phyloP scores from a whole-genome alignment of 148 eudicot species.

The Heliamphora exappendiculata region DNA sequence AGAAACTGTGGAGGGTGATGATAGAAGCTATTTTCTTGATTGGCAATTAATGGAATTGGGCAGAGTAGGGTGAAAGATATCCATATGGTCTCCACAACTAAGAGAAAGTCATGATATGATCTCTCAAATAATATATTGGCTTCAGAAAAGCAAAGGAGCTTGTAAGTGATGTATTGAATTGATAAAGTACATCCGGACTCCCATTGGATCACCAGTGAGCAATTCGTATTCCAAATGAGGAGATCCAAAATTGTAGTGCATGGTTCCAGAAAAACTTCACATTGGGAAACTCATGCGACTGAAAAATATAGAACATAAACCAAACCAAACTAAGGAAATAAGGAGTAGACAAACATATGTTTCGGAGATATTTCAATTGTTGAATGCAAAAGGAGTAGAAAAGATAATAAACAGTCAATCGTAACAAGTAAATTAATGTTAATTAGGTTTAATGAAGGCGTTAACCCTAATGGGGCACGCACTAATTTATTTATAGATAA shows the following conservation, averaged over 20 bases:
- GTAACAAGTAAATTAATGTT: too few relatives aligned
- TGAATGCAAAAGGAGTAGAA: conserved; percentile 2
- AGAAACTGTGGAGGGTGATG: background rate
- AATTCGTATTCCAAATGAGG: background rate
- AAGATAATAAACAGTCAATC: background rate
- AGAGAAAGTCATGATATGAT: background rate
- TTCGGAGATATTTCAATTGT: background rate
- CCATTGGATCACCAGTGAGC: background rate
- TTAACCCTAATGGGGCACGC: too few relatives aligned
- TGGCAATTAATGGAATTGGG: too few relatives aligned
- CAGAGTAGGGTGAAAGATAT: background rate
- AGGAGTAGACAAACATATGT: background rate
- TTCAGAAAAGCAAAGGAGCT: background rate
- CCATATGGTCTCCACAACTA: background rate
- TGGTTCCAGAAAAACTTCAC: background rate
- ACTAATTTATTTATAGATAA: too few relatives aligned
- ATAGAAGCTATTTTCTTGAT: too few relatives aligned
- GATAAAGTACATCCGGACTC: background rate
- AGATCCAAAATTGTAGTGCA: background rate
- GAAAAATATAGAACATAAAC: background rate
- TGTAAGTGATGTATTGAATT: background rate
- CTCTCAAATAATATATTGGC: background rate
- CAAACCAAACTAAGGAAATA: too few relatives aligned
- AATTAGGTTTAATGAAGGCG: too few relatives aligned
- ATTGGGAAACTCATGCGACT: background rate